Conservation (phyloP, 1,284 basidiomycete species). For the Chiua sp. region DNA sequence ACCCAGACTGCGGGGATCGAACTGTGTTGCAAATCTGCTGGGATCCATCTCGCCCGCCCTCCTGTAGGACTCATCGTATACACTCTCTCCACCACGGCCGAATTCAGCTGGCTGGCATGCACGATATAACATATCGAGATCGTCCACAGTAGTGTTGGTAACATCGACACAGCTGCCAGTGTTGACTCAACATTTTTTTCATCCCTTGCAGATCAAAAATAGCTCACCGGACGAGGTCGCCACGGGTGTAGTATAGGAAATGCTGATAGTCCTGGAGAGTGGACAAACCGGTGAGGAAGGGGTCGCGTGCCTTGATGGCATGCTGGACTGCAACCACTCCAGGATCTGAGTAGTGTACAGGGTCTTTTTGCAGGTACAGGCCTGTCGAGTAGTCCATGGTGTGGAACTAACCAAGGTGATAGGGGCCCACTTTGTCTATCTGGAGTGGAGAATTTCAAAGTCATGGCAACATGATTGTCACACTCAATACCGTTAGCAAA, state of each 20-base stretch:
- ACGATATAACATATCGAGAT: conserved; percentile 9
- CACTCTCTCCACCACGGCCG: conserved; percentile 8
- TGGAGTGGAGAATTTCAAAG: too few species aligned
- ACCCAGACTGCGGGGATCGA: conserved; percentile 23
- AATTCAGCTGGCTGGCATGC: conserved; percentile 21
- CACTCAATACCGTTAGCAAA: too few species aligned
- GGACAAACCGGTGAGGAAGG: conserved; percentile 10
- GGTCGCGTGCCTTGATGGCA: background rate
- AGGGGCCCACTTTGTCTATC: too few species aligned
- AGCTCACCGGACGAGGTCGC: background rate
- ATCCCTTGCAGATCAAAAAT: too few species aligned
- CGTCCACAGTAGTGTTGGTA: background rate
- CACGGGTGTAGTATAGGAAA: conserved; percentile 6
- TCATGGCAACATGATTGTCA: too few species aligned
- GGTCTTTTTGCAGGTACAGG: too few species aligned
- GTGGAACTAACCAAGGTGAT: too few species aligned
- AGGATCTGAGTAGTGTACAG: too few species aligned
- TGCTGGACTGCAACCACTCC: background rate
- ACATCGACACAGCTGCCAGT: conserved; percentile 18
- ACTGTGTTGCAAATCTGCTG: conserved; percentile 28
- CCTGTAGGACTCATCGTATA: conserved; percentile 28
- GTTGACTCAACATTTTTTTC: too few species aligned
- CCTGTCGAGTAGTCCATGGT: too few species aligned
- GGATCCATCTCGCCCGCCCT: conserved; percentile 41
- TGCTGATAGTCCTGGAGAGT: conserved; percentile 9